phyloP scores from a whole-genome alignment of 2,329 filamentous ascomycete species.

The Scedosporium apiospermum region DNA sequence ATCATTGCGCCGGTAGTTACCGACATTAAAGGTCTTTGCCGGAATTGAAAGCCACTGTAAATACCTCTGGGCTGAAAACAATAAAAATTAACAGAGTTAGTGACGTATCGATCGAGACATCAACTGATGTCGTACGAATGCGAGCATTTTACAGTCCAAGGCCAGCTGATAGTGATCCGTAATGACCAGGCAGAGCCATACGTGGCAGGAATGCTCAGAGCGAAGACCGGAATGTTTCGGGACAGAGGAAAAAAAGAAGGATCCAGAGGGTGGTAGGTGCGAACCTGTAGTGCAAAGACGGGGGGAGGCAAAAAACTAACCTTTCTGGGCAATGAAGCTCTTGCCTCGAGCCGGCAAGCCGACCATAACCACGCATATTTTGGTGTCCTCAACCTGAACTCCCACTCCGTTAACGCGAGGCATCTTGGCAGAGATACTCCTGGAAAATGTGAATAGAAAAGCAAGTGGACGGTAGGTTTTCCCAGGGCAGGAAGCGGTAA shows the following conservation, averaged over 20 bases:
- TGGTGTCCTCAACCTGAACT: constrained; percentile 87
- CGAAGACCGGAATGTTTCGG: neutral
- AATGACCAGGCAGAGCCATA: neutral
- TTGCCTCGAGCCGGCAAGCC: constrained; percentile 92
- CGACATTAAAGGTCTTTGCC: constrained; percentile 93
- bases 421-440: neutral
- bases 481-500: constrained; percentile 3
- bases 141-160: neutral
- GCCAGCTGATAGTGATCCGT: neutral
- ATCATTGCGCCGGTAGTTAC: constrained; percentile 82
- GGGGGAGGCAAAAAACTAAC: constrained; percentile 38
- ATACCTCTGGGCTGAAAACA: constrained; percentile 70
- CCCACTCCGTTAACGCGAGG: constrained; percentile 36
- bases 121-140: neutral
- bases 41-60: constrained; percentile 94
- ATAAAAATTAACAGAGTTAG: neutral
- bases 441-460: constrained; percentile 5
- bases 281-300: neutral
- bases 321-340: constrained; percentile 95
- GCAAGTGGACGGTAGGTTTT: neutral
- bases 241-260: neutral
- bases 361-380: constrained; percentile 98
- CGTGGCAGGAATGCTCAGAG: neutral
- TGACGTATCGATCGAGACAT: neutral
- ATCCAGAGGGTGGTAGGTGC: neutral